These are phyloP conservation scores for Piper betle DNA, from an alignment of 164 flowering plant species.

Conservation along the genomic window DNA sequence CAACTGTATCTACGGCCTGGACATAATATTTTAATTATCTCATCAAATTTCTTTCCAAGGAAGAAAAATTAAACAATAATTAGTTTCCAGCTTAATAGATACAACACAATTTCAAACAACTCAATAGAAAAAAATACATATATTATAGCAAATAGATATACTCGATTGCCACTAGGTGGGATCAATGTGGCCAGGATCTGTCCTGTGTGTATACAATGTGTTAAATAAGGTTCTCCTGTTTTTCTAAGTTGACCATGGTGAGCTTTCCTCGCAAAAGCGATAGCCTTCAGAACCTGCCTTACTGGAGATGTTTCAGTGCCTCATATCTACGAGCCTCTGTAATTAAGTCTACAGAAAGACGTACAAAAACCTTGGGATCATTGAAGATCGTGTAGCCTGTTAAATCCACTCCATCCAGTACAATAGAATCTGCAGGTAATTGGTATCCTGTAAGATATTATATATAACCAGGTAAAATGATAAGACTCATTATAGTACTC, in stretches of 20 bases:
- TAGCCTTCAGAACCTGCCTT: conserved; percentile 94
- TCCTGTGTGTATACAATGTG: conserved; percentile 86
- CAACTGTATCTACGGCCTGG: conserved; percentile 90
- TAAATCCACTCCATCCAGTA: conserved; percentile 81
- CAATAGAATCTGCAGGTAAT: conserved; percentile 38
- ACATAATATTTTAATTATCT: conserved; percentile 3
- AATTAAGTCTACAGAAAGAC: conserved; percentile 15
- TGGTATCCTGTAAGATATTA: too few relatives aligned
- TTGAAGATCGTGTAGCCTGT: conserved; percentile 67
- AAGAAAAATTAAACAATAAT: too few relatives aligned
- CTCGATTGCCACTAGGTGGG: conserved; percentile 67
- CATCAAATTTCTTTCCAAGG: too few relatives aligned
- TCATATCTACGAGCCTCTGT: conserved; percentile 6
- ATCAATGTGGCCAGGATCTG: conserved; percentile 69
- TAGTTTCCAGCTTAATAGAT: too few relatives aligned
- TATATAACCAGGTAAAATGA: too few relatives aligned
- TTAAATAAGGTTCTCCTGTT: conserved; percentile 58
- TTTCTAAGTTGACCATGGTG: conserved; percentile 73
- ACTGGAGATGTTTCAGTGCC: conserved; percentile 26
- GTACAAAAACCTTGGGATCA: conserved; percentile 52
- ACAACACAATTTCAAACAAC: too few relatives aligned
- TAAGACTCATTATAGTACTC: too few relatives aligned
- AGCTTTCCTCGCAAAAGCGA: conserved; percentile 79
- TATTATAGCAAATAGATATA: conserved; percentile 14
- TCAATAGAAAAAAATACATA: not conserved